Base-by-base conservation (phyloP, 352 stramenopile genomes). In the Globisporangium okanoganense region DNA sequence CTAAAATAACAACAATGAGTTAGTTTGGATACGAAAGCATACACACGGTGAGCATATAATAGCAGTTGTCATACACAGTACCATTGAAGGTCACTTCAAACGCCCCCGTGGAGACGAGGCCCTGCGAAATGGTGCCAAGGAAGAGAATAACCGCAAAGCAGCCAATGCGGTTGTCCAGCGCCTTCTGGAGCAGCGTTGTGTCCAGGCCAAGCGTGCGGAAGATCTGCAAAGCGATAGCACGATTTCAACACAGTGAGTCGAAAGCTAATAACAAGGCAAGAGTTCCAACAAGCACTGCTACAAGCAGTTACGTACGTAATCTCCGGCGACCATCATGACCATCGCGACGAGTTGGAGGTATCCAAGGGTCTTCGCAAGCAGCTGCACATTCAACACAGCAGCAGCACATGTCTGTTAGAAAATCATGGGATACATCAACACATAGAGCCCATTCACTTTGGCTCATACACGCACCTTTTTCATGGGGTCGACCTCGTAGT, bases 81-180 rank as follows among this genome's bases (percentile, higher is more conserved):
- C 85, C 78, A 55, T 94, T 92, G 44, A 88, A 90, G 61, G 82
- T 90, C 31, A 94, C 80, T 69, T 94, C 85, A 25, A 94, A 94
- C 9, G 82, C 85, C 12, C 85, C 85, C 1, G 82, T 81, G 13
- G 85, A 79, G 45, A 87, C 67, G 52, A 94, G 72, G 18, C 69
- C 73, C 56, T 86, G 83, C 4, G 85, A 85, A 12, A 85, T 36
- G 0, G 75, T 77, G 6, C 85, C 82, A 47, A 92, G 71, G 49
- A 89, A 64, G 58, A 92, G 35, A 18, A 92, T 77, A 14, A 90
- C 63, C 27, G 82, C 75, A 62, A 94, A 90, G 49, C 72, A 78
- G 3, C 58, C 66, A 36, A 92, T 77, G 54, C 80, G 79, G 67
- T 94, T 94, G 62, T 91, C 72, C 54, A 84, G 64, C 44, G 76